Percentiles rank a stretch among this genome's conserved stretches.
Conservation (phyloP, 768 basidiomycete genomes). For the Boletus rubropictus region DNA sequence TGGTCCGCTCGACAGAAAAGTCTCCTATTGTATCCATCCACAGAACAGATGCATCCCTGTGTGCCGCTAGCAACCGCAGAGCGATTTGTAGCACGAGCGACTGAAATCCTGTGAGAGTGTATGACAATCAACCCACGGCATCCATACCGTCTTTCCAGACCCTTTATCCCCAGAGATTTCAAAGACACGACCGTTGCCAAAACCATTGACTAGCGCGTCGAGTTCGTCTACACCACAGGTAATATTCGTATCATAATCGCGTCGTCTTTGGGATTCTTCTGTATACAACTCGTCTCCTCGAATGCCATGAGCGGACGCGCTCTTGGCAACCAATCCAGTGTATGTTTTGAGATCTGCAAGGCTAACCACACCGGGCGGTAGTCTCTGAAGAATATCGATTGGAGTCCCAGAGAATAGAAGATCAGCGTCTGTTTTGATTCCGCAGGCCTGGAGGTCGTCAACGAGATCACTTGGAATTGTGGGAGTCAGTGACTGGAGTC, state of each 20-base stretch:
- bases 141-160: slow-evolving; percentile 64
- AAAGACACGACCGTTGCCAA: slow-evolving; percentile 48
- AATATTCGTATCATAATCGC: slow-evolving; percentile 7
- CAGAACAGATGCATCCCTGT: slow-evolving; percentile 36
- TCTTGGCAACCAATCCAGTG: slow-evolving; percentile 36
- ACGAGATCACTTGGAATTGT: slow-evolving; percentile 40
- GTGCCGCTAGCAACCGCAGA: slow-evolving; percentile 43
- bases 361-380: slow-evolving; percentile 46
- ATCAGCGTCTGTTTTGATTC: slow-evolving; percentile 53
- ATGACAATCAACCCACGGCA: neutral
- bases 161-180: slow-evolving; percentile 64
- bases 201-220: slow-evolving; percentile 47
- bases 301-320: slow-evolving; percentile 40
- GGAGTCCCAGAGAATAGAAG: slow-evolving; percentile 47
- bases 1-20: slow-evolving; percentile 50
- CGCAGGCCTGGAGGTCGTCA: slow-evolving; percentile 40
- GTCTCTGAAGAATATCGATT: slow-evolving; percentile 44
- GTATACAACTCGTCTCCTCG: slow-evolving; percentile 27
- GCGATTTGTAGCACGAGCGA: slow-evolving; percentile 54
- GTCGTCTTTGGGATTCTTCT: slow-evolving; percentile 12
- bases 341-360: slow-evolving; percentile 44
- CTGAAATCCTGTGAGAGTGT: slow-evolving; percentile 33
- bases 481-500: slow-evolving; percentile 25
- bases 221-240: slow-evolving; percentile 41
- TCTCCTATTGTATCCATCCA: slow-evolving; percentile 75